Base-by-base conservation (phyloP, 345 rosid genomes). In the Ceriops zippeliana region DNA sequence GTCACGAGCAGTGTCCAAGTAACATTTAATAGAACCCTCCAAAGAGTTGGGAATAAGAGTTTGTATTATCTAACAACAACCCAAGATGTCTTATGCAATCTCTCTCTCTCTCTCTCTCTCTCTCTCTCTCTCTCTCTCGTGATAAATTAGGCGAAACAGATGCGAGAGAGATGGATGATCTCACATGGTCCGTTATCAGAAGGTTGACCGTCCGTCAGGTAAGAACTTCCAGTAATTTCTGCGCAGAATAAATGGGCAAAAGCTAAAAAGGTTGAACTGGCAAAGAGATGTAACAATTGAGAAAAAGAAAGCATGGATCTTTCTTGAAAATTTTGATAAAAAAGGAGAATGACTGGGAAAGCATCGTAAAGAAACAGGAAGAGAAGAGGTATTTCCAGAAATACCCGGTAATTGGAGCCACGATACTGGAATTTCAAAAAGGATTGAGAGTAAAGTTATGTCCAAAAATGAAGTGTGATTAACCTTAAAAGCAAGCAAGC, bases 1-100 rank as follows among this genome's bases (percentile, higher is more conserved):
- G 57, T 92, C 95, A 88, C 96, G 96, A 83, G 95, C 69, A 37
- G 78, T 73, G 75, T 46, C 80, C 80, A 76, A 10, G 30, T 21
- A 56, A 27, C 28, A 9, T 56, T 56, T 24, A 24, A 24, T 56
- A 6, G 31, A 24, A 70, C 76, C 75, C 72, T 75, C 83, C 80
- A 66, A 79, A 82, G 13, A 77, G 38, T 74, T 53, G 32, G 53
- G 31, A 72, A 51, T 52, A 72, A 66, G 62, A 28, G 49, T 71
- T 76, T 67, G 54, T 70, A 57, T 65, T 53, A 53, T n/a, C 37
- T 65, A 73, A 70, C 65, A 35, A 69, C 30, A 9, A 38, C 69
- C 63, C 70, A 70, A 76, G 37, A 73, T 24, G 28, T 34, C 28
- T 56, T 56, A 13, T 11, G 59, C 16, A 56, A n/a, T 54, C 1